A percentile compares a stretch with the other conserved stretches of the same genome.
These are phyloP conservation scores for Pyracantha coccinea DNA, from an alignment of 331 rosid genomes.

Conservation along the genomic window DNA sequence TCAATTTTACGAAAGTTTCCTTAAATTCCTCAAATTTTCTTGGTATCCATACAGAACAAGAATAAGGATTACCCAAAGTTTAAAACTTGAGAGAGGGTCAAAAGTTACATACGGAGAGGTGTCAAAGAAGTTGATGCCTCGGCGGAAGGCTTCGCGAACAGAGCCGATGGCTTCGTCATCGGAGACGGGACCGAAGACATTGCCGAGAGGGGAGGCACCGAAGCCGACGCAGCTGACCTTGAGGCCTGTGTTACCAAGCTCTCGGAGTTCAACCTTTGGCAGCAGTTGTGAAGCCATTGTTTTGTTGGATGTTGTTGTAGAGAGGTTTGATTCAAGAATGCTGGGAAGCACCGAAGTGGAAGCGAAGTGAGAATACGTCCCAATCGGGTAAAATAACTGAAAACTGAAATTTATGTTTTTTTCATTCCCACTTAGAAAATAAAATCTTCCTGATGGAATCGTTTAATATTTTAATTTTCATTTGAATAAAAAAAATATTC, in stretches of 20 bases:
- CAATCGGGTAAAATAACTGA: no score
- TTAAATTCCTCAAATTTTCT: neutral
- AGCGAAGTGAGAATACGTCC: neutral
- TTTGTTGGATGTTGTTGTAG: neutral
- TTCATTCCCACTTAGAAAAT: no score
- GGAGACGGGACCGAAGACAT: slow-evolving; percentile 74
- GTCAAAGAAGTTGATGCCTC: slow-evolving; percentile 88
- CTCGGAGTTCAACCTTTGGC: slow-evolving; percentile 46
- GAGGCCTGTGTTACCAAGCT: slow-evolving; percentile 79
- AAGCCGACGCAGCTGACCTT: slow-evolving; percentile 72
- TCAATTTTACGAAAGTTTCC: neutral
- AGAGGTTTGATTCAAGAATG: neutral
- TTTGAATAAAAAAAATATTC: no score
- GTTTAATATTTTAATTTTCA: no score
- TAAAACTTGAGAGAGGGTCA: neutral
- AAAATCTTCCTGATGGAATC: no score
- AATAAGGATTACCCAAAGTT: neutral
- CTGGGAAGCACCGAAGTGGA: neutral
- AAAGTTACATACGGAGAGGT: slow-evolving; percentile 69
- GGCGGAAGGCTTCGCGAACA: slow-evolving; percentile 65
- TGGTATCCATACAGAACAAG: neutral
- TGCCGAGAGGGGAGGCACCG: slow-evolving; percentile 95
- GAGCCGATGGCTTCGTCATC: slow-evolving; percentile 59
- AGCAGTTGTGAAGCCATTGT: slow-evolving; percentile 22
- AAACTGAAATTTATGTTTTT: neutral